Conservation (phyloP, 139 green algal species). For the Chlorella sp. region DNA sequence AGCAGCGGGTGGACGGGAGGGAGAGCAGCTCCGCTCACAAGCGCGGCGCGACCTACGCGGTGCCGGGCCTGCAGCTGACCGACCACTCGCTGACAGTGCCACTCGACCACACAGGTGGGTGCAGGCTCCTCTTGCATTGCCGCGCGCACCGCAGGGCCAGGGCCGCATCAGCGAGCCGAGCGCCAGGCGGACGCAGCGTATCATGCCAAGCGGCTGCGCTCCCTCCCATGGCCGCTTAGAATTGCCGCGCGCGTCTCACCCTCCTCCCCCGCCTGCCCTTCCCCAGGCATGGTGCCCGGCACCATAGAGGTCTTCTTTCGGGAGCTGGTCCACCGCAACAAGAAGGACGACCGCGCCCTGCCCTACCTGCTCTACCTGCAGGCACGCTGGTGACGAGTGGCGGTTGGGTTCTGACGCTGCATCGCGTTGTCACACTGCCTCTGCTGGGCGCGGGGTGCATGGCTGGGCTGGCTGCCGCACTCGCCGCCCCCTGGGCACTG, state of each 20-base stretch:
- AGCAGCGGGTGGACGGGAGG: conserved; percentile 3
- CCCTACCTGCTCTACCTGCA: conserved; percentile 87
- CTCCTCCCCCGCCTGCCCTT: background rate
- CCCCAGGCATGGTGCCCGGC: conserved; percentile 17
- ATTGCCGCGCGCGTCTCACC: background rate
- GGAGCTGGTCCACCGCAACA: conserved; percentile 63
- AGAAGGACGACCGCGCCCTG: conserved; percentile 38
- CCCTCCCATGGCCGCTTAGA: too few relatives aligned
- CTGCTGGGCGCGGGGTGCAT: background rate
- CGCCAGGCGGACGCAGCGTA: background rate
- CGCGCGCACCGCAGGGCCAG: background rate
- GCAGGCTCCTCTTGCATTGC: background rate
- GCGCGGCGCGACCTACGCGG: conserved; percentile 18
- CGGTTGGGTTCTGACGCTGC: background rate
- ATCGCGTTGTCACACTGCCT: background rate
- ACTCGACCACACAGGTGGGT: conserved; percentile 65
- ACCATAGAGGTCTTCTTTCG: conserved; percentile 81
- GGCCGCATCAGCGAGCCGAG: background rate
- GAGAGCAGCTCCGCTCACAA: conserved; percentile 15
- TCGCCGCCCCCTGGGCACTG: background rate
- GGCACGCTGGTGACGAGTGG: conserved; percentile 58
- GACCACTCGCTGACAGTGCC: conserved; percentile 69
- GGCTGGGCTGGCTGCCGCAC: background rate
- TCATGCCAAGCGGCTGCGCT: background rate
- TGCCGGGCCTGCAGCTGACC: conserved; percentile 63